Evolutionary conservation across 2,329 filamentous ascomycete species (phyloP).

Genomic region (Aspergillus caelatus): DNA sequence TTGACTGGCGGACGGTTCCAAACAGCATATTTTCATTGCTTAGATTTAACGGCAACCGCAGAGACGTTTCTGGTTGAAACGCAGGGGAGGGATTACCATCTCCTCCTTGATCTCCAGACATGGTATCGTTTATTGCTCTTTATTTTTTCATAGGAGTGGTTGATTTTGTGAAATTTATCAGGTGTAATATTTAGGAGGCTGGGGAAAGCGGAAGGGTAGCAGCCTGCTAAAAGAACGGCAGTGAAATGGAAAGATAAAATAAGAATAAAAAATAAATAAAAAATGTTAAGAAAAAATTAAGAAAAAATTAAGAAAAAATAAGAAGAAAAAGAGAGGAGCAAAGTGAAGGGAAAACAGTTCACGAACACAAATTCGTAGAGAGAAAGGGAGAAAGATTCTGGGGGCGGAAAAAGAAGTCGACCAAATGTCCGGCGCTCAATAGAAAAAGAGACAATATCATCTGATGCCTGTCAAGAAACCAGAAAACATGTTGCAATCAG

Average conservation of each 20-base stretch:
- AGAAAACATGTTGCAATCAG: slow-evolving; percentile 17
- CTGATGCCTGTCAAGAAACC: slow-evolving; percentile 4
- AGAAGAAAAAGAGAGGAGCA: background rate
- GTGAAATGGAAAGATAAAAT: too few species aligned
- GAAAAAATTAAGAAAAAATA: too few species aligned
- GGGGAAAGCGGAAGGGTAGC: slow-evolving; percentile 4
- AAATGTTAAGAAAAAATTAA: slow-evolving; percentile 1
- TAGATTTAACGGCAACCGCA: slow-evolving; percentile 14
- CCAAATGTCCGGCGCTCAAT: slow-evolving; percentile 22
- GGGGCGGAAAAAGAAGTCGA: background rate
- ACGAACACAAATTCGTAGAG: background rate
- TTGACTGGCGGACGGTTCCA: slow-evolving; percentile 21
- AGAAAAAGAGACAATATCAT: slow-evolving; percentile 14
- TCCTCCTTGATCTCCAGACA: slow-evolving; percentile 7
- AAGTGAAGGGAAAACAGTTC: slow-evolving; percentile 9
- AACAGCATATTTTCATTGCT: slow-evolving; percentile 18
- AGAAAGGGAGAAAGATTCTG: background rate
- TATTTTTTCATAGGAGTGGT: background rate
- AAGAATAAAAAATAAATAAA: too few species aligned
- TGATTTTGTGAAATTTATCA: background rate
- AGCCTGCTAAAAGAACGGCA: too few species aligned
- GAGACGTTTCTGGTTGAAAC: slow-evolving; percentile 12
- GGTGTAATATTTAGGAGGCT: slow-evolving; percentile 3
- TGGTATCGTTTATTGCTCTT: background rate
- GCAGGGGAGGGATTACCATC: slow-evolving; percentile 12